Percentiles rank a stretch among this genome's conserved stretches.
Evolutionary conservation across 768 basidiomycete genomes (phyloP).

Genomic region (Xanthoconium purpureum): DNA sequence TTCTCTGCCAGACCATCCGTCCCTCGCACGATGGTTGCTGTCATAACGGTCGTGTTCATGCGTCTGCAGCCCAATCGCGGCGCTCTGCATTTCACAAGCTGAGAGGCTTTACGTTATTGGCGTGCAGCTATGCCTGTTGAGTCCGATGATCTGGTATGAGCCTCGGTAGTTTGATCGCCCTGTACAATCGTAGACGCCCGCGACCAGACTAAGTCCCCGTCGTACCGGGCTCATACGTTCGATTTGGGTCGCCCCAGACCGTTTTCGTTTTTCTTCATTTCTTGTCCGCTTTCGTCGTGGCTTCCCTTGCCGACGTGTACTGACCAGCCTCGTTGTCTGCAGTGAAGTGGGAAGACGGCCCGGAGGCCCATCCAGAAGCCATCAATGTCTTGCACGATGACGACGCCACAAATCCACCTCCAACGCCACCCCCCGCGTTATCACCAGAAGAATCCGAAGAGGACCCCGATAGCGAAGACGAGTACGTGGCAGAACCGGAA

Average conservation of each 20-base stretch:
- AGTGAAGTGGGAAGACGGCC: slow-evolving; percentile 77
- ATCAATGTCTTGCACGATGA: slow-evolving; percentile 21
- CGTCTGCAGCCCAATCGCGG: slow-evolving; percentile 22
- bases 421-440: slow-evolving; percentile 33
- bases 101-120: slow-evolving; percentile 35
- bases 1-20: slow-evolving; percentile 34
- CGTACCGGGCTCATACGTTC: slow-evolving; percentile 2
- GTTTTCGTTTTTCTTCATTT: slow-evolving; percentile 10
- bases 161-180: slow-evolving; percentile 29
- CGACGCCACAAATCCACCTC: slow-evolving; percentile 6
- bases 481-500: slow-evolving; percentile 55
- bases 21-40: slow-evolving; percentile 29
- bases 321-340: slow-evolving; percentile 29
- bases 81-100: slow-evolving; percentile 32
- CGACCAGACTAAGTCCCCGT: slow-evolving; percentile 18
- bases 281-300: slow-evolving; percentile 13
- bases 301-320: slow-evolving; percentile 21
- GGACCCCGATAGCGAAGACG: slow-evolving; percentile 61
- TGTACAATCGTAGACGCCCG: slow-evolving; percentile 24
- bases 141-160: slow-evolving; percentile 37
- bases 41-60: slow-evolving; percentile 34
- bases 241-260: neutral
- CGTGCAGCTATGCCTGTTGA: slow-evolving; percentile 35
- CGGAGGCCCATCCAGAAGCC: slow-evolving; percentile 52
- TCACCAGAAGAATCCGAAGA: slow-evolving; percentile 47